Evolutionary conservation across 1,284 basidiomycete genomes (phyloP), one percentile per base, ranked within the genome.

Genomic region (Ustilago tritici): DNA sequence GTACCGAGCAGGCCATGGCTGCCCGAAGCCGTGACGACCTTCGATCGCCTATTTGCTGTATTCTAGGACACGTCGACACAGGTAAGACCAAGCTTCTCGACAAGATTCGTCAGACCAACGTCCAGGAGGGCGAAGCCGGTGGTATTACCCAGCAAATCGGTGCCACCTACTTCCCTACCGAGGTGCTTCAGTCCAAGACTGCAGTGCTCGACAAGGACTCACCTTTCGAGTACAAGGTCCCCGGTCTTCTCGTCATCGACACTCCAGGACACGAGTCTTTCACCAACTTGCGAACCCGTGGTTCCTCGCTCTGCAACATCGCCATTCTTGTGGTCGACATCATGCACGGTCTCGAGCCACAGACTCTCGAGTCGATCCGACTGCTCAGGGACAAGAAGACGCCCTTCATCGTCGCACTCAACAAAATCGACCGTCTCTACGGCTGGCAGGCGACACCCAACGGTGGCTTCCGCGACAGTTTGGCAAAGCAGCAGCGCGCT

Each of bases 91-190:
- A 98, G 88, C 88, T 99, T 56, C 88, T 99, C 78, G 97, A 99
- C 88, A 99, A 99, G 94, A 98, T 99, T 86, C 95, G 97, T 82
- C 96, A 99, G 92, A 99, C 96, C 9, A 98, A 98, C 82, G 97
- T 99, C 19, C 96, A 99, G 89, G 96, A 98, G 87, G 97, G 97
- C 69, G 97, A 99, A 90, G 97, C 97, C 2, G 97, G 97, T 85
- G 97, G 97, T 89, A 99, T 99, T 87, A 99, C 97, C 0, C 97
- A 99, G 88, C 97, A 99, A 87, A 99, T 99, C 81, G 97, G 97
- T 89, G 97, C 97, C n/a, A 99, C 97, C 0, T 99, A 97, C 89
- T 99, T 99, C 91, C 97, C 97, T 55, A 92, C 93, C 56, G 93
- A 95, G n/a, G 95, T 95, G 8, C 97, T 99, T 86, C 91, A 92